phyloP scores from a whole-genome alignment of 1,284 basidiomycete genomes.

The Fomes fomentarius region DNA sequence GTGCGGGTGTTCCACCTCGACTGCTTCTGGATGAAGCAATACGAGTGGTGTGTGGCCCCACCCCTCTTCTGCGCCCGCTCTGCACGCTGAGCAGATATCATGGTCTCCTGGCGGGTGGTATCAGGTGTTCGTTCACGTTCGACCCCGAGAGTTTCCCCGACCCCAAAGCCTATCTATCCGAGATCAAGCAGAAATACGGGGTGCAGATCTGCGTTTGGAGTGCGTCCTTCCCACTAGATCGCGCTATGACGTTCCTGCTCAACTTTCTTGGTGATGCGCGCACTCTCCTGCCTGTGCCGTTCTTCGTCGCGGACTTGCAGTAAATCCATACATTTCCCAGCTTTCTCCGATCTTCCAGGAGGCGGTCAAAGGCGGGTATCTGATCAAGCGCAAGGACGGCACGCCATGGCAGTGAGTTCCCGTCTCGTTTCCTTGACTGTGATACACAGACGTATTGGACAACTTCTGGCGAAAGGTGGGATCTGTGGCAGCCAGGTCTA shows the following conservation, averaged over 20 bases:
- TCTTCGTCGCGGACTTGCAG: constrained; percentile 32
- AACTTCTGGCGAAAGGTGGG: constrained; percentile 49
- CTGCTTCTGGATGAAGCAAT: constrained; percentile 84
- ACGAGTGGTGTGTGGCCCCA: constrained; percentile 54
- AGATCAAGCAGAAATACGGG: constrained; percentile 70
- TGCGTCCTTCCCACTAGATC: constrained; percentile 36
- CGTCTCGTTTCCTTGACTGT: not conserved
- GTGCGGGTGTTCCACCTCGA: constrained; percentile 83
- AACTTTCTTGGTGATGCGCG: not conserved
- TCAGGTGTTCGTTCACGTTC: constrained; percentile 76
- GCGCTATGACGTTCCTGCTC: not conserved
- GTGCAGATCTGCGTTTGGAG: constrained; percentile 80
- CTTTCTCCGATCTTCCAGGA: constrained; percentile 72
- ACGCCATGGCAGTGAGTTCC: constrained; percentile 69
- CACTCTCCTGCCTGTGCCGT: not conserved
- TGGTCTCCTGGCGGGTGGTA: not conserved
- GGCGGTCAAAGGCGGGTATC: constrained; percentile 65
- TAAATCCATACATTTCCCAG: constrained; percentile 74
- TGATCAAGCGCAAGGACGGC: constrained; percentile 72
- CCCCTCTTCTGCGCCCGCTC: not conserved
- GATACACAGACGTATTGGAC: not conserved
- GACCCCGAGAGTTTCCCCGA: constrained; percentile 78
- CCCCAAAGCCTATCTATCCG: constrained; percentile 64
- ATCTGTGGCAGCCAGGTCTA: constrained; percentile 74
- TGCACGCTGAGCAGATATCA: not conserved